Percentiles rank a stretch among this genome's conserved stretches.
phyloP scores from a whole-genome alignment of 495 filamentous ascomycete genomes.

The Amphirosellinia nigrospora region DNA sequence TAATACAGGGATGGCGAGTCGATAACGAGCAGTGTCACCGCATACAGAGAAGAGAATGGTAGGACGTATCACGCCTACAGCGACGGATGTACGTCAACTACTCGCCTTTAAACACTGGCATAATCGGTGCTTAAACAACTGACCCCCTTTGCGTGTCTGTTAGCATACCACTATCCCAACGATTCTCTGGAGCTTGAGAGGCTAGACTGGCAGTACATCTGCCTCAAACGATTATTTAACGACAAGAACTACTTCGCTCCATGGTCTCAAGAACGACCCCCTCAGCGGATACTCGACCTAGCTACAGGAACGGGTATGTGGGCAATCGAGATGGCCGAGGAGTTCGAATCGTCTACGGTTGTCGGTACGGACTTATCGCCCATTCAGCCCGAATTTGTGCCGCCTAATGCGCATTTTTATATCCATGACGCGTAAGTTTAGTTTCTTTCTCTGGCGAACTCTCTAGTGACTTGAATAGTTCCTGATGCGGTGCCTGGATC shows the following conservation, averaged over 20 bases:
- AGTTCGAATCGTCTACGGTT: conserved; percentile 34
- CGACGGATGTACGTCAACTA: conserved; percentile 41
- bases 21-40: conserved; percentile 47
- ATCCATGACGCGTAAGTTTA: conserved; percentile 38
- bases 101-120: neutral
- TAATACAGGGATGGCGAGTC: conserved; percentile 41
- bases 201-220: conserved; percentile 66
- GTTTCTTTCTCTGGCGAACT: conserved; percentile 11
- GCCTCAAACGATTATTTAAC: conserved; percentile 60
- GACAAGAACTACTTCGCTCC: conserved; percentile 65
- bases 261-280: conserved; percentile 47
- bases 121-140: neutral
- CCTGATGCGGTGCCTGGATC: neutral
- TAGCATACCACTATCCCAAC: conserved; percentile 66
- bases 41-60: conserved; percentile 64
- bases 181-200: conserved; percentile 60
- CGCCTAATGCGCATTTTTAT: conserved; percentile 39
- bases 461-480: neutral
- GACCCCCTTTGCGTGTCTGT: conserved; percentile 24
- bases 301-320: conserved; percentile 71
- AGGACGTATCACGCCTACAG: conserved; percentile 67
- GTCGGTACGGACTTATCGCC: conserved; percentile 37
- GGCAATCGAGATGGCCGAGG: conserved; percentile 66
- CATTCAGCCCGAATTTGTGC: conserved; percentile 38
- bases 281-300: conserved; percentile 67